Evolutionary conservation across 2,329 filamentous ascomycete genomes (phyloP), one percentile per base, ranked within the genome.

Genomic region (Orbilia ellipsospora): DNA sequence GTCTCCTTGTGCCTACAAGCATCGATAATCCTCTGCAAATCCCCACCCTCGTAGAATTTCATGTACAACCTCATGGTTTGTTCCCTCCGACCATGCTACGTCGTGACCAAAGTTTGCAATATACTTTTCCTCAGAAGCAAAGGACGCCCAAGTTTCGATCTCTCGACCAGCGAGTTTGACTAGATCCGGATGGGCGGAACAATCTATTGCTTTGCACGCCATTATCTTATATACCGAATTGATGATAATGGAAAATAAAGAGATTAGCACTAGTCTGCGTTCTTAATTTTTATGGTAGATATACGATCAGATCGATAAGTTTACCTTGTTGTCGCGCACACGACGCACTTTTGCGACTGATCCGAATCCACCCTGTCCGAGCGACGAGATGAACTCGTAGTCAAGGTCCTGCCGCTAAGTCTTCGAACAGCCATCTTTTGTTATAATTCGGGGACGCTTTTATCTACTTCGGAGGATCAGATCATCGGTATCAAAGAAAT

Each of bases 131-230:
- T 23, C 23, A 2, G 23, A 23, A 36, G 55, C 55, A 40, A 66
- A 66, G 3, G 68, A 55, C 7, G 68, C 40, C 45, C 54, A 65
- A 4, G 54, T 61, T 2, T 51, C 15, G 48, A 73, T 61, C 55
- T 73, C 68, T 8, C 68, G 61, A 12, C 1, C n/a, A 13, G 61
- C 68, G 7, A 73, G 28, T n/a, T 15, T 31, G 31, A 40, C 2
- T 4, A 56, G 13, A 6, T 40, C 4, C 8, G 68, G 61, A 20
- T 56, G 15, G 5, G 28, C 2, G 2, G 54, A 55, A 40, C 68
- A 73, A 23, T 73, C 61, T 5, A 66, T 73, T 15, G 61, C 62
- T 61, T 73, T 73, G 23, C 68, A 73, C 8, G 68, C 68, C 68
- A 73, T 66, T 45, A 65, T 60, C 67, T 72, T 8, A 23, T 23